These are phyloP conservation scores for Umbelopsis isabellina DNA, from an alignment of 192 early-diverging fungal species.

Conservation along the genomic window DNA sequence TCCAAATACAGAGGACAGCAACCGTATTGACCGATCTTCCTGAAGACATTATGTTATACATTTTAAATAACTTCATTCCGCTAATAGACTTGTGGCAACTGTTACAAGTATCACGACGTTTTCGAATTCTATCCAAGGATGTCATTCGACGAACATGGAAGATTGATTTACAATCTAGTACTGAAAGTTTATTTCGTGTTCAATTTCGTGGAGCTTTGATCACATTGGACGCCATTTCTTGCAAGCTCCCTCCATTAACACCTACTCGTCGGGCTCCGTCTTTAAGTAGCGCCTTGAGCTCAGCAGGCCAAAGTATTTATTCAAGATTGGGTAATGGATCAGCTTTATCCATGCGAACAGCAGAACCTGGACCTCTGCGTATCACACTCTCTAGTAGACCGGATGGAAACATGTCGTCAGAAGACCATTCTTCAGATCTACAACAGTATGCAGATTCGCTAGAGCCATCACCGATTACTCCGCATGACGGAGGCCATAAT, in stretches of 20 bases:
- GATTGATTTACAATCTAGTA: constrained; percentile 25
- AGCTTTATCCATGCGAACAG: constrained; percentile 3
- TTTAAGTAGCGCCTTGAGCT: background rate
- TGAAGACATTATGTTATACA: constrained; percentile 39
- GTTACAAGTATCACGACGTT: constrained; percentile 26
- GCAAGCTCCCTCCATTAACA: background rate
- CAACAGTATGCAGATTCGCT: constrained; percentile 3
- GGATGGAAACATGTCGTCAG: background rate
- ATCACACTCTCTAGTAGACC: background rate
- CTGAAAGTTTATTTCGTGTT: constrained; percentile 34
- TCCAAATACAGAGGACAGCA: background rate
- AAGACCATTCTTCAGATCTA: background rate
- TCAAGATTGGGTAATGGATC: constrained; percentile 16
- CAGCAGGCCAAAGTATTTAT: constrained; percentile 16
- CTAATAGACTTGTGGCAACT: constrained; percentile 38
- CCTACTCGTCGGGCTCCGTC: background rate
- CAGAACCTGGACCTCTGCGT: constrained; percentile 4
- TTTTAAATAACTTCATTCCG: constrained; percentile 33
- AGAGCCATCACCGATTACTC: constrained; percentile 14
- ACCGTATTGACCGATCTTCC: constrained; percentile 26
- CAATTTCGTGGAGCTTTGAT: constrained; percentile 41
- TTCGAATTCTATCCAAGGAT: constrained; percentile 32
- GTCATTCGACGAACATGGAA: constrained; percentile 37
- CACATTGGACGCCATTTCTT: constrained; percentile 29
- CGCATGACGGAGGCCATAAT: constrained; percentile 16